These are phyloP conservation scores for Daldinia vernicosa DNA, from an alignment of 495 filamentous ascomycete species.

Conservation along the genomic window DNA sequence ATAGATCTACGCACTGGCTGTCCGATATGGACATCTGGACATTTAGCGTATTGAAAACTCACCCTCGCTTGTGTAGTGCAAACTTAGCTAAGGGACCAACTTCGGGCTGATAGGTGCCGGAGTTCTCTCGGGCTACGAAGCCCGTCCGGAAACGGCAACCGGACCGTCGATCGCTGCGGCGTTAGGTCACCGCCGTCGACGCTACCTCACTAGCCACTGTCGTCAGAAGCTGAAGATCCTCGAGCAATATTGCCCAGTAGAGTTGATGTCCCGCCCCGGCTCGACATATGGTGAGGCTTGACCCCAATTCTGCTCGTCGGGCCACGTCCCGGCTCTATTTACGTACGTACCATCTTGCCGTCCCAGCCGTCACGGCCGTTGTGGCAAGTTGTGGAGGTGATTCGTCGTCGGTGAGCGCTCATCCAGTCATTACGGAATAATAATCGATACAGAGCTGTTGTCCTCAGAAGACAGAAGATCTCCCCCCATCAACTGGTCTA, in stretches of 20 bases:
- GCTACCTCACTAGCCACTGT: slow-evolving; percentile 34
- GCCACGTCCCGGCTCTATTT: background rate
- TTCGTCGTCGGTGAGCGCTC: background rate
- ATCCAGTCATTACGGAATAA: slow-evolving; percentile 7
- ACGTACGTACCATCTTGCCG: slow-evolving; percentile 4
- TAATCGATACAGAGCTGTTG: slow-evolving; percentile 4
- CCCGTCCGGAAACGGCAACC: slow-evolving; percentile 15
- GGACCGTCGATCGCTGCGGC: slow-evolving; percentile 30
- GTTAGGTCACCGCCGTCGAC: slow-evolving; percentile 12
- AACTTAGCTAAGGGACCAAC: background rate
- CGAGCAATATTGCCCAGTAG: slow-evolving; percentile 11
- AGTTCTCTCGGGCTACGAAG: slow-evolving; percentile 9
- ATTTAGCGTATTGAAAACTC: too few species aligned
- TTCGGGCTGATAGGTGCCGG: slow-evolving; percentile 19
- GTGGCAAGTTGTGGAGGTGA: slow-evolving; percentile 31
- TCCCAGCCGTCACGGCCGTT: background rate
- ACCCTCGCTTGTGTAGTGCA: background rate
- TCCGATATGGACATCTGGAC: too few species aligned
- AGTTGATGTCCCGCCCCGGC: background rate
- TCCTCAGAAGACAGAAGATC: background rate
- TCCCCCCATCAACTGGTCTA: background rate
- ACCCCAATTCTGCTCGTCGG: background rate
- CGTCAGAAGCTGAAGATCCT: slow-evolving; percentile 29
- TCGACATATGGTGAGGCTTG: background rate
- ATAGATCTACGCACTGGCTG: background rate